Evolutionary conservation across 345 rosid genomes (phyloP).

Genomic region (Reutealis trisperma): DNA sequence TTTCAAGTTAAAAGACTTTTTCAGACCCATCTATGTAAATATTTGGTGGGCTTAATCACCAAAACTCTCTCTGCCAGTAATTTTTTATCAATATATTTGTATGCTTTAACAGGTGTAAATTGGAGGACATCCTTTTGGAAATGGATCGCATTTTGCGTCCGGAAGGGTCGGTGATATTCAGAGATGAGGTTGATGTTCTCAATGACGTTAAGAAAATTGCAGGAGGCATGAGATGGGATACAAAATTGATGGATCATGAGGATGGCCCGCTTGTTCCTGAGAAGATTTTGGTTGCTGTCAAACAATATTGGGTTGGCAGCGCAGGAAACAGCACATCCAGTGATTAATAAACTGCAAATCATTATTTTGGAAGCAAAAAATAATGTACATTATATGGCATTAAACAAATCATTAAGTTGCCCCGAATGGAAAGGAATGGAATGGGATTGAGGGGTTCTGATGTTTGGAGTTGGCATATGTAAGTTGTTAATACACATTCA

Average conservation of each 20-base stretch:
- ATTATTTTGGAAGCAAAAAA: background rate
- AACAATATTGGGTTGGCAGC: conserved; percentile 88
- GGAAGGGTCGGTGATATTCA: conserved; percentile 74
- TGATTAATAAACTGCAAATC: conserved; percentile 24
- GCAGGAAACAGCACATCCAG: conserved; percentile 52
- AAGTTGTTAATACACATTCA: conserved; percentile 18
- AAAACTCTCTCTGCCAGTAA: background rate
- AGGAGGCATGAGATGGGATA: conserved; percentile 90
- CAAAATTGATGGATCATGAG: conserved; percentile 87
- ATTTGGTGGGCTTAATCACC: background rate
- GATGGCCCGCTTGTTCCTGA: conserved; percentile 94
- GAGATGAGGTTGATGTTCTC: conserved; percentile 80
- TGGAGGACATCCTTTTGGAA: conserved; percentile 87
- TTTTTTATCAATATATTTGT: conserved; percentile 15
- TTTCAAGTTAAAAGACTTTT: no score
- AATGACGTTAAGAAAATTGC: conserved; percentile 71
- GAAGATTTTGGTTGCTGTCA: conserved; percentile 71
- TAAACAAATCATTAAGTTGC: conserved; percentile 6
- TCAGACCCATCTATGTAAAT: background rate
- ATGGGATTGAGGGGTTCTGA: conserved; percentile 24
- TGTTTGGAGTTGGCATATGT: conserved; percentile 12
- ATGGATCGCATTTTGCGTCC: conserved; percentile 91
- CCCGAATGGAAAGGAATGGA: background rate
- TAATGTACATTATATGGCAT: background rate
- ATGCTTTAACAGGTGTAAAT: conserved; percentile 56